phyloP scores from a whole-genome alignment of 2,329 filamentous ascomycete species.

The Malbranchea zuffiana region DNA sequence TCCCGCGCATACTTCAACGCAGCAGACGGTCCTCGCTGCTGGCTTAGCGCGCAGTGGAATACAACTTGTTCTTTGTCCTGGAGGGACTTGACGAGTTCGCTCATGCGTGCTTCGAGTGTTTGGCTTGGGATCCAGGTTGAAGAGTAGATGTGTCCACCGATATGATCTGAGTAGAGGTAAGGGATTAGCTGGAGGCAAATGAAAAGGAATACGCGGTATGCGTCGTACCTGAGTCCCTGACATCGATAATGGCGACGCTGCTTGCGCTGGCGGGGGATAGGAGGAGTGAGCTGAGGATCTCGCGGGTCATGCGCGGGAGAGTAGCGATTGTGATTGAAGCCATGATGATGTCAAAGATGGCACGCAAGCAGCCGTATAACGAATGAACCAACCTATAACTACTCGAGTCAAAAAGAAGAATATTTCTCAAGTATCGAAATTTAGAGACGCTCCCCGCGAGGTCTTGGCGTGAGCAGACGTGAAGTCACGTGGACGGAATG shows the following conservation, averaged over 20 bases:
- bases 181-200: neutral
- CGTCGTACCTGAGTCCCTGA: conserved; percentile 63
- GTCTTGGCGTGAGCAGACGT: neutral
- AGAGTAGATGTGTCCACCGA: conserved; percentile 78
- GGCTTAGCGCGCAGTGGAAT: conserved; percentile 88
- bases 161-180: conserved; percentile 51
- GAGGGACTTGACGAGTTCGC: conserved; percentile 70
- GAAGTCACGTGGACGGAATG: neutral
- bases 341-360: conserved; percentile 21
- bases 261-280: conserved; percentile 39
- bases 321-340: conserved; percentile 50
- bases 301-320: conserved; percentile 57
- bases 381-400: neutral
- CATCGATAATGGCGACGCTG: conserved; percentile 67
- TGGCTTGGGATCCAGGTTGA: conserved; percentile 64
- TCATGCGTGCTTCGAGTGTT: conserved; percentile 63
- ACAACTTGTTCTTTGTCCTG: conserved; percentile 71
- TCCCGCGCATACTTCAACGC: conserved; percentile 63
- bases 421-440: neutral
- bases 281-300: conserved; percentile 56
- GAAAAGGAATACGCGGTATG: conserved; percentile 1
- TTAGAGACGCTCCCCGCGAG: neutral
- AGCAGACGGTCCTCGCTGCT: conserved; percentile 77
- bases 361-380: neutral
- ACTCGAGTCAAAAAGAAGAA: neutral